These are phyloP conservation scores for Lodderomyces theae DNA, from an alignment of 1,139 yeast genomes.

Conservation along the genomic window DNA sequence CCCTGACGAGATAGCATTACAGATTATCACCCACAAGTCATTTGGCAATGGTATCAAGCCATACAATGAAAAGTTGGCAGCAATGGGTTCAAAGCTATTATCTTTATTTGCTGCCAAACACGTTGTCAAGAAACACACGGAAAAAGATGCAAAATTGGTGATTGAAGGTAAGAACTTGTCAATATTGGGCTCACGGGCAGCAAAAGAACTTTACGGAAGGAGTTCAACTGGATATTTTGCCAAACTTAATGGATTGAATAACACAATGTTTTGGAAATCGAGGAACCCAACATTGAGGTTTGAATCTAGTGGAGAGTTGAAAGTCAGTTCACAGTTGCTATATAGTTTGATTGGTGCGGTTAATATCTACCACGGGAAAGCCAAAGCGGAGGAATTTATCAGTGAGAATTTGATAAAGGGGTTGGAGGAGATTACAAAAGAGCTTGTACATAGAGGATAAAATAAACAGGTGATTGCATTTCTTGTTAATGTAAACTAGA, in stretches of 20 bases:
- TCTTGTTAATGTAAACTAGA: neutral
- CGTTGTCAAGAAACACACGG: conserved; percentile 37
- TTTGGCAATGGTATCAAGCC: conserved; percentile 90
- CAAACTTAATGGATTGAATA: conserved; percentile 44
- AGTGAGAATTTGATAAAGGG: conserved; percentile 30
- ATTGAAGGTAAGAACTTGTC: conserved; percentile 57
- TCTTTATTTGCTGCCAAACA: conserved; percentile 57
- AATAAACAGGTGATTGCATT: neutral
- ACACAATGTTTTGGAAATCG: conserved; percentile 71
- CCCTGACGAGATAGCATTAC: conserved; percentile 60
- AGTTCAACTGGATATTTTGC: conserved; percentile 53
- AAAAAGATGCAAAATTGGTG: neutral
- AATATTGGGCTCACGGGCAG: conserved; percentile 54
- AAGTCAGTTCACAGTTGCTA: conserved; percentile 65
- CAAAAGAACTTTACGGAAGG: conserved; percentile 52
- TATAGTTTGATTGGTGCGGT: conserved; percentile 83
- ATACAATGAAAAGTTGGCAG: conserved; percentile 78
- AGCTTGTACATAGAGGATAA: conserved; percentile 6
- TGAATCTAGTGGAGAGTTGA: conserved; percentile 51
- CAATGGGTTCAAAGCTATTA: conserved; percentile 73
- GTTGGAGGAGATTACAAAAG: conserved; percentile 3
- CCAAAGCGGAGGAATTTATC: conserved; percentile 54
- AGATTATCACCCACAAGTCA: conserved; percentile 86
- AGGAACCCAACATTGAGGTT: conserved; percentile 54
- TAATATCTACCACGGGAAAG: conserved; percentile 64